A percentile compares a stretch with the other conserved stretches of the same genome.
phyloP scores from a whole-genome alignment of 208 protist genomes.

The Leishmania turanica region DNA sequence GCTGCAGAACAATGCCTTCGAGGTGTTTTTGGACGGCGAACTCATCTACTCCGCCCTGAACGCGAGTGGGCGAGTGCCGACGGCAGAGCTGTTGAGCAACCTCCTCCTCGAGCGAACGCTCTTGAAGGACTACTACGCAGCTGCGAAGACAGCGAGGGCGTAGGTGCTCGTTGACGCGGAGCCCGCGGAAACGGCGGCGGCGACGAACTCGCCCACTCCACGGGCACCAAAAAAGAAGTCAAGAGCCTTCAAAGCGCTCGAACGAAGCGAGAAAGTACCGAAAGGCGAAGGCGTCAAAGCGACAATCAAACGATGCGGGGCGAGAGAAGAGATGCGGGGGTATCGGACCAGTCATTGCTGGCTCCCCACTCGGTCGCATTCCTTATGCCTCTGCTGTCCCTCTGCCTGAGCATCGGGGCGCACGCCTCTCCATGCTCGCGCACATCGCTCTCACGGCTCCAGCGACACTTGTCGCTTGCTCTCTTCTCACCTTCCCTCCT shows the following conservation, averaged over 20 bases:
- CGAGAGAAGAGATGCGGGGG: not conserved
- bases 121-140: conserved; percentile 32
- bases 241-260: not conserved
- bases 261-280: no score
- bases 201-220: not conserved
- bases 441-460: not conserved
- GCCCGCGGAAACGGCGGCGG: not conserved
- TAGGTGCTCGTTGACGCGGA: not conserved
- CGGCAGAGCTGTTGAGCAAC: conserved; percentile 34
- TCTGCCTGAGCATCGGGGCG: not conserved
- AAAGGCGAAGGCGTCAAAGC: not conserved
- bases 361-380: no score
- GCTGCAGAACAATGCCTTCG: conserved; percentile 61
- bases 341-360: not conserved
- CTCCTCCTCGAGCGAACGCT: conserved; percentile 44
- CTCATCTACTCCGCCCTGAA: conserved; percentile 55
- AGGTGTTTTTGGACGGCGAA: conserved; percentile 61
- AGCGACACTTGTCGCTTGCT: not conserved
- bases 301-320: not conserved
- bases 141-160: not conserved
- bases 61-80: conserved; percentile 33
- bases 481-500: not conserved
- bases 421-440: not conserved
- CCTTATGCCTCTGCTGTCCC: not conserved
- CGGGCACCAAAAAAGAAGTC: not conserved